Conservation (phyloP, 176 grass and related monocot genomes). For the Pontederia crassipes region DNA sequence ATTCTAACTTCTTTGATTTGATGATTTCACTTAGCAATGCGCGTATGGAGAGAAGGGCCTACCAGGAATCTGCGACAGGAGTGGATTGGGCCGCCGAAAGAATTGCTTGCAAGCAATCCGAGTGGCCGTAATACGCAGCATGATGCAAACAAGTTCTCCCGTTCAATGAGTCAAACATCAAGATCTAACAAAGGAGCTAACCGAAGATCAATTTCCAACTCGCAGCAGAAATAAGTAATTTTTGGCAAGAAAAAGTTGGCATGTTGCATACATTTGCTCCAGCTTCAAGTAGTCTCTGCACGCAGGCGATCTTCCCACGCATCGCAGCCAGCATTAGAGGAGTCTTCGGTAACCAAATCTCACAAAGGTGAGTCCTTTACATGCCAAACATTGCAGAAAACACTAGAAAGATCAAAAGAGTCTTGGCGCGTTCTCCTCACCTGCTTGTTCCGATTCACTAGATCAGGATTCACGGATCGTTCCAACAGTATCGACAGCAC, state of each 20-base stretch:
- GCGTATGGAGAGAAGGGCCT: constrained; percentile 8
- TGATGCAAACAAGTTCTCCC: constrained; percentile 75
- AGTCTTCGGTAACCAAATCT: constrained; percentile 29
- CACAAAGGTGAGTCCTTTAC: constrained; percentile 9
- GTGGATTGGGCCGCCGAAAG: constrained; percentile 55
- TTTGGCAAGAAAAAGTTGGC: no score
- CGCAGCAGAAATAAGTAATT: not conserved
- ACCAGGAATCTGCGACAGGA: constrained; percentile 63
- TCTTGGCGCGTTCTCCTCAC: no score
- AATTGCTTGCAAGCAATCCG: constrained; percentile 57
- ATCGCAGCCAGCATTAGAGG: constrained; percentile 78
- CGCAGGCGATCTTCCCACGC: constrained; percentile 78
- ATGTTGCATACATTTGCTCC: constrained; percentile 53
- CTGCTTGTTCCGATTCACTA: no score
- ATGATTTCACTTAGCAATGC: not conserved
- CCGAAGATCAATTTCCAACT: not conserved
- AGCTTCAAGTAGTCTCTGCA: constrained; percentile 54
- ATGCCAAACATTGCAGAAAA: not conserved
- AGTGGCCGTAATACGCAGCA: constrained; percentile 73
- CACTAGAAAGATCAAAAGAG: constrained; percentile 9
- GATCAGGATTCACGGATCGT: no score
- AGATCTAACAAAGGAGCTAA: constrained; percentile 44
- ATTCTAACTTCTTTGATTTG: no score
- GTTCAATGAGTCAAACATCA: constrained; percentile 87
- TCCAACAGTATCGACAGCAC: no score